These are phyloP conservation scores for Tuber brumale DNA, from an alignment of 495 filamentous ascomycete species.

Conservation along the genomic window DNA sequence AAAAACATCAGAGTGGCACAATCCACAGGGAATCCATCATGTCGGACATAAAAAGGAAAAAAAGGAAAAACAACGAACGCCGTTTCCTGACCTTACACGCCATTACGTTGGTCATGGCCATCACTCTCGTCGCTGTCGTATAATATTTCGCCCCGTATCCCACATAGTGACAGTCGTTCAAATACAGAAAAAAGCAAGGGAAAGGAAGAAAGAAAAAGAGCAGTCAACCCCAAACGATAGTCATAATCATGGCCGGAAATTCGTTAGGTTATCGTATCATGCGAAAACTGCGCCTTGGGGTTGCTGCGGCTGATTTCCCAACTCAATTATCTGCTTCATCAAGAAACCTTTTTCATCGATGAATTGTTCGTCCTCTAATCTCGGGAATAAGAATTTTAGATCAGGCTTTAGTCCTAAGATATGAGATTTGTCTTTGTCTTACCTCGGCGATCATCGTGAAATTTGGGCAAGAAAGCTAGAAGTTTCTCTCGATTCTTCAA, in stretches of 20 bases:
- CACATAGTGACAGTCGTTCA: neutral
- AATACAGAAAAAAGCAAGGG: neutral
- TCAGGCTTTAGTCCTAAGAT: neutral
- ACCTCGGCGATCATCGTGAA: conserved; percentile 79
- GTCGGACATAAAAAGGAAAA: neutral
- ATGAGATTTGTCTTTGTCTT: conserved; percentile 7
- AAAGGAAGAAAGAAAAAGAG: neutral
- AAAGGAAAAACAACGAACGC: neutral
- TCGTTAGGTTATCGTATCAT: conserved; percentile 6
- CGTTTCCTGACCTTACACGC: neutral
- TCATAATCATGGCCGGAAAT: neutral
- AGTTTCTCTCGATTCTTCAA: conserved; percentile 91
- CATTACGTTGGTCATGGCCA: neutral
- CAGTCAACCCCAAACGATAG: neutral
- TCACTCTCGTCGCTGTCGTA: neutral
- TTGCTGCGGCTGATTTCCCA: conserved; percentile 31
- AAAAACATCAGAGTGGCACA: neutral
- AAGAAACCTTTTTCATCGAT: conserved; percentile 95
- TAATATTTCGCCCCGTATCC: neutral
- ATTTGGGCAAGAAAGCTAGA: conserved; percentile 77
- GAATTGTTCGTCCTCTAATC: conserved; percentile 87
- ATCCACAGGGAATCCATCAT: neutral
- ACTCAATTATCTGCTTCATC: conserved; percentile 71
- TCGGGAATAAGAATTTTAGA: neutral
- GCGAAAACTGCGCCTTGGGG: conserved; percentile 23